Evolutionary conservation across 495 filamentous ascomycete genomes (phyloP).

Genomic region (Aspergillus incahuasiensis): DNA sequence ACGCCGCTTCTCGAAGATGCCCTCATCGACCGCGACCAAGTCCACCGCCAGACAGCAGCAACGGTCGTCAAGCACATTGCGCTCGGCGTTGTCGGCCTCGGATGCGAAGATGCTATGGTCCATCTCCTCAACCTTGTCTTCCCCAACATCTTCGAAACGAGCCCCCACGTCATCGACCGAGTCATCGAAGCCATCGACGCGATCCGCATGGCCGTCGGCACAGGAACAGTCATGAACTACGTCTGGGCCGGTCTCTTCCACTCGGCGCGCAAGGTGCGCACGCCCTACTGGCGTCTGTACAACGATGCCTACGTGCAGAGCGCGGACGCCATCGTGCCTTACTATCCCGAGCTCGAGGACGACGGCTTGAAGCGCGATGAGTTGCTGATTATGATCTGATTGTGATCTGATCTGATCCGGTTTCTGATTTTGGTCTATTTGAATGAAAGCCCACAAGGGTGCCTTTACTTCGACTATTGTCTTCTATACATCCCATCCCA

Average conservation of each 20-base stretch:
- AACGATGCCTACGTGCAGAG: constrained; percentile 95
- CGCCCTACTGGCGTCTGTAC: constrained; percentile 91
- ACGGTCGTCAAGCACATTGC: constrained; percentile 97
- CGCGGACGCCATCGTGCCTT: constrained; percentile 93
- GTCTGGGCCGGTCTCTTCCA: constrained; percentile 97
- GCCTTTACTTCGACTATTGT: not conserved
- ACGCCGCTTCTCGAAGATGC: constrained; percentile 97
- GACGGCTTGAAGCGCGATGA: constrained; percentile 72
- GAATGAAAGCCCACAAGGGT: constrained; percentile 7
- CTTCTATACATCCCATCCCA: not conserved
- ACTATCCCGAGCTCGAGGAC: constrained; percentile 80
- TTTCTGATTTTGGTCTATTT: not conserved
- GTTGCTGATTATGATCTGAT: constrained; percentile 76
- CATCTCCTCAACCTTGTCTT: constrained; percentile 94
- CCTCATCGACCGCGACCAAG: constrained; percentile 95
- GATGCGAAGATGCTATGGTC: constrained; percentile 98
- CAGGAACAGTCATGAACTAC: constrained; percentile 91
- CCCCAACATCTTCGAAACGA: constrained; percentile 97
- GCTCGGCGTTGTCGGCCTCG: constrained; percentile 89
- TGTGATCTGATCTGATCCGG: constrained; percentile 52
- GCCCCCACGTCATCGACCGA: constrained; percentile 96
- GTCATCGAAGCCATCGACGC: constrained; percentile 96
- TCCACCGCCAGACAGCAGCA: constrained; percentile 95
- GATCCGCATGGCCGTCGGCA: constrained; percentile 89
- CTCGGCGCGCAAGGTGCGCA: constrained; percentile 86